Percentiles rank a stretch among this genome's conserved stretches.
Evolutionary conservation across 2,329 filamentous ascomycete species (phyloP).

Genomic region (Triangularia setosa): DNA sequence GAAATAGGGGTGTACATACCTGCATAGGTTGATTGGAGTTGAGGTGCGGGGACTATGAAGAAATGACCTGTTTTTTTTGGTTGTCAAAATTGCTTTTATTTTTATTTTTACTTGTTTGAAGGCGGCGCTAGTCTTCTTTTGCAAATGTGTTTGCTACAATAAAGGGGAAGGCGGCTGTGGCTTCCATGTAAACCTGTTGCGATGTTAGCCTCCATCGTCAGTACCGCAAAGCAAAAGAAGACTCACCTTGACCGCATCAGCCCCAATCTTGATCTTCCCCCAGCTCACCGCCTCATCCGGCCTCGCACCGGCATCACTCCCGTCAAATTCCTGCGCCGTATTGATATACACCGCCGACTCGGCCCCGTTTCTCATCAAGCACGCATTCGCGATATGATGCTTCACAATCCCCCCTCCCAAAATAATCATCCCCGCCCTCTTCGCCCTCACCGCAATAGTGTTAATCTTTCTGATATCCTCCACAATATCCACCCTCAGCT

Average conservation of each 20-base stretch:
- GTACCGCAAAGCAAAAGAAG: constrained; percentile 10
- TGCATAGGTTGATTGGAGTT: constrained; percentile 3
- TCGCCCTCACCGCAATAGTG: constrained; percentile 81
- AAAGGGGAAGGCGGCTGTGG: constrained; percentile 61
- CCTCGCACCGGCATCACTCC: constrained; percentile 89
- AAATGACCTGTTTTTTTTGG: background rate
- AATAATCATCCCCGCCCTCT: constrained; percentile 90
- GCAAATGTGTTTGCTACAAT: constrained; percentile 66
- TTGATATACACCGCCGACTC: constrained; percentile 98
- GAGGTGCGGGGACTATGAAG: background rate
- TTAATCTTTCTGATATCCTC: constrained; percentile 93
- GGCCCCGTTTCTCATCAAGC: constrained; percentile 94
- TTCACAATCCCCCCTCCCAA: constrained; percentile 94
- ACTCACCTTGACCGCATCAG: constrained; percentile 79
- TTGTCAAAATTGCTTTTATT: background rate
- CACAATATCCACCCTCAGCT: constrained; percentile 85
- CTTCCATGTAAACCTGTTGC: constrained; percentile 58
- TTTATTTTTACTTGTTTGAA: background rate
- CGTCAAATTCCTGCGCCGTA: constrained; percentile 95
- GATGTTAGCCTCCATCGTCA: background rate
- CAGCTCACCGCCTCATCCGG: constrained; percentile 97
- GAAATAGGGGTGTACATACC: background rate
- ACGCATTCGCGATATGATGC: constrained; percentile 97
- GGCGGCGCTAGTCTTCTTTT: constrained; percentile 39
- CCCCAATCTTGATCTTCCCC: constrained; percentile 94